Percentiles rank a stretch among this genome's conserved stretches.
phyloP scores from a whole-genome alignment of 352 stramenopile species.

The Phytophthora hibernalis region DNA sequence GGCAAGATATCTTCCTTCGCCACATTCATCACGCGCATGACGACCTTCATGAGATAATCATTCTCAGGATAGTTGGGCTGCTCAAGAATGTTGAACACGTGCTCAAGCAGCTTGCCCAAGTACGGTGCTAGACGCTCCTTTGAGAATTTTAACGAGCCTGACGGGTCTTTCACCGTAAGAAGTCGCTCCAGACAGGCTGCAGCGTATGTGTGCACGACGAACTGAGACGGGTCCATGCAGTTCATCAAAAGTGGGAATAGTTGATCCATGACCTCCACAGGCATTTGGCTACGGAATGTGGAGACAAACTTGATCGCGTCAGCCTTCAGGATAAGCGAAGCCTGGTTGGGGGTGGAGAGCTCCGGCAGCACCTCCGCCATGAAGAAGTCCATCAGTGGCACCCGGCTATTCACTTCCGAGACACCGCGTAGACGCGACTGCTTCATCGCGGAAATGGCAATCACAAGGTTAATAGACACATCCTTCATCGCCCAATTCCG shows the following conservation, averaged over 20 bases:
- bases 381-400: constrained; percentile 98
- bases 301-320: constrained; percentile 99
- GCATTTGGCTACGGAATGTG: constrained; percentile 98
- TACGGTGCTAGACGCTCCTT: constrained; percentile 91
- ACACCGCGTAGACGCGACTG: constrained; percentile 94
- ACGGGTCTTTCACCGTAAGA: constrained; percentile 94
- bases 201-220: constrained; percentile 99
- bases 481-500: constrained; percentile 96
- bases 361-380: constrained; percentile 93
- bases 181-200: constrained; percentile 96
- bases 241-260: constrained; percentile 94
- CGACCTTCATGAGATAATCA: constrained; percentile 99
- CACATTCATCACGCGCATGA: constrained; percentile 96
- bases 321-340: constrained; percentile 95
- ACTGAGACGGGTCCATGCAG: constrained; percentile 84
- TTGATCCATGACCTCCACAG: constrained; percentile 90
- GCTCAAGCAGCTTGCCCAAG: constrained; percentile 93
- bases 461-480: constrained; percentile 95
- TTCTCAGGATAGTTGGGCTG: constrained; percentile 96
- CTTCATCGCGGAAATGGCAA: constrained; percentile 95
- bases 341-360: constrained; percentile 85
- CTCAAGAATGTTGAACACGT: constrained; percentile 97
- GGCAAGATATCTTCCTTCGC: constrained; percentile 94
- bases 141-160: constrained; percentile 71
- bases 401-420: constrained; percentile 93